Percentiles rank a stretch among this genome's conserved stretches.
Conservation (phyloP, 257 asterid genomes). For the Parsonsia alboflavescens region DNA sequence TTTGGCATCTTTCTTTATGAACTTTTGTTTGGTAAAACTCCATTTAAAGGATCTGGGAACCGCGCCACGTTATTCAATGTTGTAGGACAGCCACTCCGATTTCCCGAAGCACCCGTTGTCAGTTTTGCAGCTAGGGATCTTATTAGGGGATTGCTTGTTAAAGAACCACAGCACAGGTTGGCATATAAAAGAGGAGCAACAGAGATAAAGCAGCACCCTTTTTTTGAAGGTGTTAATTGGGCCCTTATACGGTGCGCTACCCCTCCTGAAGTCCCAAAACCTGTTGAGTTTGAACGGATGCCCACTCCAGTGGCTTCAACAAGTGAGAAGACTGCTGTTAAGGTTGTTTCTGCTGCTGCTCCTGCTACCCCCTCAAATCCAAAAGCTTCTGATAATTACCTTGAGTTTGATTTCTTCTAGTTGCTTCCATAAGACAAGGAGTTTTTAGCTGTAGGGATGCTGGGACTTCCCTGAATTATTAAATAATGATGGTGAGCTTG, state of each 20-base stretch:
- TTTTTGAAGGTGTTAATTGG: constrained; percentile 46
- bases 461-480: not conserved
- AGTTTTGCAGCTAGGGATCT: constrained; percentile 43
- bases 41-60: constrained; percentile 43
- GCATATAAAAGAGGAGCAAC: constrained; percentile 46
- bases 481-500: constrained; percentile 1
- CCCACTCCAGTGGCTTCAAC: constrained; percentile 34
- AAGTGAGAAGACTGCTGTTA: constrained; percentile 23
- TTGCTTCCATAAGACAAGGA: not conserved
- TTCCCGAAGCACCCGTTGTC: constrained; percentile 37
- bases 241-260: constrained; percentile 41
- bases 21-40: constrained; percentile 39
- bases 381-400: constrained; percentile 30
- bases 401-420: constrained; percentile 42
- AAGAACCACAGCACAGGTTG: constrained; percentile 41
- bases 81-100: constrained; percentile 41
- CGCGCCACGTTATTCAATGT: constrained; percentile 44
- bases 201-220: constrained; percentile 44
- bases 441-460: constrained; percentile 17
- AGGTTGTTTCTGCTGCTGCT: constrained; percentile 8
- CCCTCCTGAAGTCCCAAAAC: constrained; percentile 42
- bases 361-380: constrained; percentile 19
- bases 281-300: constrained; percentile 45
- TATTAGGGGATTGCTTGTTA: constrained; percentile 36
- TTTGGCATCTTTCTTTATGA: constrained; percentile 38